Evolutionary conservation across 176 grass and related monocot species (phyloP), one percentile per base, ranked within the genome.

Genomic region (Eragrostis nindensis): DNA sequence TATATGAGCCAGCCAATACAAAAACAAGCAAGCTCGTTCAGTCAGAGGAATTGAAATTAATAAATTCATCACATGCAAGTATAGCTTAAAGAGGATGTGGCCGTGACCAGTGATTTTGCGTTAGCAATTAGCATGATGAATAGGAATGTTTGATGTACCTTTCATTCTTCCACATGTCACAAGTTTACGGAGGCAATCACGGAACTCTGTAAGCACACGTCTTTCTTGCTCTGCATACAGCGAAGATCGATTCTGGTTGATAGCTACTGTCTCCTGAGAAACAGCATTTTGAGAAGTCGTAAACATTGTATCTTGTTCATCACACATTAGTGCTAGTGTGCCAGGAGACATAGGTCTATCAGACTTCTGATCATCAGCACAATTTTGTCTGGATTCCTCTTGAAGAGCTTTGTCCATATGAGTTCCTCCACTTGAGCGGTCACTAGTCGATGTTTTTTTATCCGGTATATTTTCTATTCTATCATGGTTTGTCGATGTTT

Each of bases 141-240:
- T 70, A 18, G 46, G 43, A 64, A 89, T 47, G 15, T 68, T 32
- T 70, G 26, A 25, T 74, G 73, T 88, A 99, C 96, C 96, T 99
- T 99, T 99, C 63, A 89, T 93, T 91, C 81, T 86, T 66, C 86
- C 96, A 21, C 49, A 82, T 21, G 70, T 84, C 49, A 93, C 91
- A 79, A 99, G 73, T 60, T 93, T 99, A 30, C 82, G 84, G 50
- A 99, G 82, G 74, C 76, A 93, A 30, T 95, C 93, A 44, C 93
- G 87, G 60, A 99, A 93, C 80, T 93, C 89, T 17, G 70, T 93
- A 80, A 99, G 74, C 67, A 99, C 89, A 70, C 76, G 62, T 76
- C 82, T 93, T 82, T 99, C 96, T 81, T 99, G 96, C 85, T 99
- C 96, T n/a, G 62, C 89, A 70, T 88, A 91, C 24, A 90, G 27